Evolutionary conservation across 345 rosid species (phyloP).

Genomic region (Corchorus olitorius): DNA sequence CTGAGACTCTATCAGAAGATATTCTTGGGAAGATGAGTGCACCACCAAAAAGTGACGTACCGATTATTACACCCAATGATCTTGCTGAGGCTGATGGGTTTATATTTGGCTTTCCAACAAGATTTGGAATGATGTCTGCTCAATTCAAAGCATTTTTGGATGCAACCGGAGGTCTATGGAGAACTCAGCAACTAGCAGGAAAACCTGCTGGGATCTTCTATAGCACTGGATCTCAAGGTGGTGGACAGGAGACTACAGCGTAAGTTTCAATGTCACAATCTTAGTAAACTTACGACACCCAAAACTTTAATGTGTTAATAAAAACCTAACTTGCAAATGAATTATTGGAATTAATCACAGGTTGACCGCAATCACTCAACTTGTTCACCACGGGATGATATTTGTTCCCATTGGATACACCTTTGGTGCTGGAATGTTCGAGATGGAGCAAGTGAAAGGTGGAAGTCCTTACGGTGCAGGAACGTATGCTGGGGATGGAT

Average conservation of each 20-base stretch:
- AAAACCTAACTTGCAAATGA: not conserved
- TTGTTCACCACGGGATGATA: constrained; percentile 95
- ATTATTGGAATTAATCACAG: constrained; percentile 35
- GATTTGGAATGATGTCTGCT: constrained; percentile 99
- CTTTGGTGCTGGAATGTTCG: constrained; percentile 96
- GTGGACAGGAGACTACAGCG: constrained; percentile 99
- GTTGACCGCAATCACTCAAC: constrained; percentile 93
- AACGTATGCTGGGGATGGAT: constrained; percentile 88
- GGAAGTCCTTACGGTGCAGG: constrained; percentile 98
- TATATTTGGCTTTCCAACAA: constrained; percentile 91
- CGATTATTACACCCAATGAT: constrained; percentile 69
- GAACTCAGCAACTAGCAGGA: constrained; percentile 91
- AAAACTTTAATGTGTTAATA: not conserved
- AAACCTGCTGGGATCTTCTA: constrained; percentile 95
- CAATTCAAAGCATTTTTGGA: constrained; percentile 96
- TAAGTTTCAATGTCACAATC: constrained; percentile 38
- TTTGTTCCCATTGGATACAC: constrained; percentile 94
- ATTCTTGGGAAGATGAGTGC: constrained; percentile 89
- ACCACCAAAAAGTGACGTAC: constrained; percentile 82
- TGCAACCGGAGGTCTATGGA: constrained; percentile 94
- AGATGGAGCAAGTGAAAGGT: constrained; percentile 91
- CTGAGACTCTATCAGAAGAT: constrained; percentile 86
- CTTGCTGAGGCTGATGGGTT: constrained; percentile 93
- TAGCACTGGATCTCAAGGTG: constrained; percentile 99
- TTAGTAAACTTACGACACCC: not conserved